Evolutionary conservation across 805 yeast species (phyloP).

Genomic region (Yarrowia porcina): DNA sequence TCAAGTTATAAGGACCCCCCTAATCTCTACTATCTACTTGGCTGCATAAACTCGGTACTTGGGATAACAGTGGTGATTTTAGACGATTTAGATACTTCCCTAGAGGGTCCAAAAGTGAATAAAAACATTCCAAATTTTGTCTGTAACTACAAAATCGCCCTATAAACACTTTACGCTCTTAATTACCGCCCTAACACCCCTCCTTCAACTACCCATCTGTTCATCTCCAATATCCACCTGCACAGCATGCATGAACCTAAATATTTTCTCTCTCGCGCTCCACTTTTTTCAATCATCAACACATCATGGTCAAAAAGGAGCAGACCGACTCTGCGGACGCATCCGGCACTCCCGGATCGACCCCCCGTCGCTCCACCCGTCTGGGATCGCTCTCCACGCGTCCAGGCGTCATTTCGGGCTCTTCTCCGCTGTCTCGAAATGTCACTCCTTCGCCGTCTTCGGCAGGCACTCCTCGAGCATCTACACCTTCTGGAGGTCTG

Average conservation of each 20-base stretch:
- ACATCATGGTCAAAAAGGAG: conserved; percentile 22
- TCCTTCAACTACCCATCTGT: background rate
- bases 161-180: too few relatives aligned
- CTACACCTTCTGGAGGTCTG: conserved; percentile 26
- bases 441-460: conserved; percentile 9
- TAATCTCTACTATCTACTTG: too few relatives aligned
- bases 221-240: background rate
- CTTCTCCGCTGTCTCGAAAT: conserved; percentile 5
- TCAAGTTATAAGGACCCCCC: too few relatives aligned
- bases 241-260: background rate
- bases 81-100: too few relatives aligned
- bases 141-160: too few relatives aligned
- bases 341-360: background rate
- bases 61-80: too few relatives aligned
- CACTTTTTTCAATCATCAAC: background rate
- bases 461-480: background rate
- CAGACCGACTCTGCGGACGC: background rate
- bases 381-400: conserved; percentile 30
- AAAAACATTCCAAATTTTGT: background rate
- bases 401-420: conserved; percentile 23
- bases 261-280: conserved; percentile 3
- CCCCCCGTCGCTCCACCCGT: conserved; percentile 19
- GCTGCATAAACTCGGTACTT: too few relatives aligned
- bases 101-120: background rate
- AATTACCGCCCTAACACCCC: too few relatives aligned